Conservation (phyloP, 371 early-diverging fungal species). For the Apophysomyces trapeziformis region DNA sequence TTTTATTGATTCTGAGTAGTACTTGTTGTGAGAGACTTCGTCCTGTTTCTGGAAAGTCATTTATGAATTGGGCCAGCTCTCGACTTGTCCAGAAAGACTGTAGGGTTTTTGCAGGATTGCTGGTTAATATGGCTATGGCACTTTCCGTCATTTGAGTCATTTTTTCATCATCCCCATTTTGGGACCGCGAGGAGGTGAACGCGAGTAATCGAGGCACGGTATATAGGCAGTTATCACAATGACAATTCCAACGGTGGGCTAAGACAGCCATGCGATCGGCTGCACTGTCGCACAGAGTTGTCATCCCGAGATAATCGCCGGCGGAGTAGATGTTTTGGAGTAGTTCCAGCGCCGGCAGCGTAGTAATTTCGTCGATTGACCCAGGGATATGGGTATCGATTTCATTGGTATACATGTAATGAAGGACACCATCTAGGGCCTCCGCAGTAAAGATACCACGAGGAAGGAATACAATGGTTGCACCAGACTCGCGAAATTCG, state of each 20-base stretch:
- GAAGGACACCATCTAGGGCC: constrained; percentile 26
- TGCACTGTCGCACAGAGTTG: constrained; percentile 13
- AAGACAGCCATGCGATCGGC: constrained; percentile 12
- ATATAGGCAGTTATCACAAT: constrained; percentile 21
- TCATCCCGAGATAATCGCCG: constrained; percentile 34
- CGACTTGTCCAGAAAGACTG: constrained; percentile 33
- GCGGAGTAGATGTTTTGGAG: constrained; percentile 25
- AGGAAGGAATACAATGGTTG: constrained; percentile 33
- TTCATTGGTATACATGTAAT: constrained; percentile 39
- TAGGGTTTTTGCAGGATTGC: constrained; percentile 32
- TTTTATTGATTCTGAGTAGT: constrained; percentile 34
- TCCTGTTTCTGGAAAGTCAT: constrained; percentile 27
- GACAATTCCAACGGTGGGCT: constrained; percentile 27
- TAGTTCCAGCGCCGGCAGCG: constrained; percentile 11
- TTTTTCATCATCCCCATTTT: constrained; percentile 4
- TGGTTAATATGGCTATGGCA: constrained; percentile 24
- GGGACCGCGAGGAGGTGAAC: constrained; percentile 9
- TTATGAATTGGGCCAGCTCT: constrained; percentile 32
- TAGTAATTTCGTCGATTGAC: constrained; percentile 7
- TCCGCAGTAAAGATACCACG: constrained; percentile 26
- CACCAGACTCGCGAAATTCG: constrained; percentile 38
- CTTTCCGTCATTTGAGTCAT: constrained; percentile 20
- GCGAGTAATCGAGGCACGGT: constrained; percentile 14
- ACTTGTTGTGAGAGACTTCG: constrained; percentile 29
- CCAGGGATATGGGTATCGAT: constrained; percentile 16